These are phyloP conservation scores for Peniophora sp. DNA, from an alignment of 1,284 basidiomycete species.

Conservation along the genomic window DNA sequence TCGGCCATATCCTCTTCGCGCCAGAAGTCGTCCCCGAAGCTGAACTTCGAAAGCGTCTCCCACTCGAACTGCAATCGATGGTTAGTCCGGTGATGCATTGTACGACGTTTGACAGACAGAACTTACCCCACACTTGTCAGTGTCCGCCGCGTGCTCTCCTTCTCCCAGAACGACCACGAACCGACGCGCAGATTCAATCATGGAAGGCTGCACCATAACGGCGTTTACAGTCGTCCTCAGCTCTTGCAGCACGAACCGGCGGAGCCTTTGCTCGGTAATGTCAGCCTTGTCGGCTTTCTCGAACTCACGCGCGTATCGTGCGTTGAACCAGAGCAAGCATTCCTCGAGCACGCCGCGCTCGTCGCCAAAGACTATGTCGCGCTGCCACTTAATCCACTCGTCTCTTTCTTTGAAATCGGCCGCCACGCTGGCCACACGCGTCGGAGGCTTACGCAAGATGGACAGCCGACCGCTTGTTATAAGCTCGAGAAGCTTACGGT, in stretches of 20 bases:
- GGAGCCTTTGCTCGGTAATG: neutral
- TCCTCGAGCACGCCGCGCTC: neutral
- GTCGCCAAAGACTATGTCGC: neutral
- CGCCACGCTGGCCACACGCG: neutral
- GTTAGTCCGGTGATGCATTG: neutral
- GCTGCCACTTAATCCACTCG: neutral
- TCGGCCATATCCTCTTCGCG: constrained; percentile 7
- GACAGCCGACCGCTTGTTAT: neutral
- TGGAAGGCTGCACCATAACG: constrained; percentile 47
- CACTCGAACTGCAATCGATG: constrained; percentile 31
- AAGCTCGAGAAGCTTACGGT: neutral
- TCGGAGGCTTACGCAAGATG: neutral
- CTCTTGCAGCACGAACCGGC: constrained; percentile 17
- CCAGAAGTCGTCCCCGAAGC: constrained; percentile 32
- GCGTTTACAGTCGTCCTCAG: constrained; percentile 34
- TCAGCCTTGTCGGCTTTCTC: neutral
- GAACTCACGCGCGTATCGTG: neutral
- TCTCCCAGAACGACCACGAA: constrained; percentile 46
- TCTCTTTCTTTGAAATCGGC: neutral
- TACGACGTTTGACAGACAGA: too few species aligned
- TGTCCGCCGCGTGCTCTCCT: constrained; percentile 15
- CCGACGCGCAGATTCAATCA: constrained; percentile 52
- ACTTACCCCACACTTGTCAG: constrained; percentile 23
- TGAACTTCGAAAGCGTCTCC: constrained; percentile 23
- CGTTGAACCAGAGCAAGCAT: neutral